Conservation (phyloP, 176 grass and related monocot genomes). For the Elaeis guineensis region DNA sequence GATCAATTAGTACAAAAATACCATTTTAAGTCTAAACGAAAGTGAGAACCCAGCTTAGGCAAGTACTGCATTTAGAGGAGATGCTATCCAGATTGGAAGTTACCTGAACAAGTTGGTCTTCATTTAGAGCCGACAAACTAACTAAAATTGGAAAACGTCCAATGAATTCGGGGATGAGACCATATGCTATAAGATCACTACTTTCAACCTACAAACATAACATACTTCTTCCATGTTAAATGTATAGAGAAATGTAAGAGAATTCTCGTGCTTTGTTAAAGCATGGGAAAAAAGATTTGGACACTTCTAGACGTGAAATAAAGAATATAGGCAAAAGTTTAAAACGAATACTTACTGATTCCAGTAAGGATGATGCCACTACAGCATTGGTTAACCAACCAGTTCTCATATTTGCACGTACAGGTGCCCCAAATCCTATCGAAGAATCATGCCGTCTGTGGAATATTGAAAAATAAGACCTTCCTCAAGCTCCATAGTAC, state of each 20-base stretch:
- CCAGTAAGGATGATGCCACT: slow-evolving; percentile 76
- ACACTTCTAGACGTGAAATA: neutral
- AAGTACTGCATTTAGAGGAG: too few species aligned
- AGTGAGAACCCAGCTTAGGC: too few species aligned
- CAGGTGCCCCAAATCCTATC: slow-evolving; percentile 94
- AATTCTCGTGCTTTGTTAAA: neutral
- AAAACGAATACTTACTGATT: slow-evolving; percentile 52
- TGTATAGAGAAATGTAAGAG: neutral
- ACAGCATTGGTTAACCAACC: slow-evolving; percentile 48
- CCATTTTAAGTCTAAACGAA: too few species aligned
- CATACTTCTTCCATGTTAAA: slow-evolving; percentile 11
- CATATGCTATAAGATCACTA: slow-evolving; percentile 72
- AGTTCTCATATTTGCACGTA: slow-evolving; percentile 81
- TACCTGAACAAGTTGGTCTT: slow-evolving; percentile 98
- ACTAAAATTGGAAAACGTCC: slow-evolving; percentile 88
- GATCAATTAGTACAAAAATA: too few species aligned
- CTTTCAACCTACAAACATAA: slow-evolving; percentile 76
- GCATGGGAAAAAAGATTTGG: too few species aligned
- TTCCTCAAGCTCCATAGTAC: slow-evolving; percentile 13
- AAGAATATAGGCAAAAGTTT: neutral
- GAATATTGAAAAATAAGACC: slow-evolving; percentile 31
- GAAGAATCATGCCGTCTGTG: slow-evolving; percentile 94
- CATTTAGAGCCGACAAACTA: slow-evolving; percentile 71
- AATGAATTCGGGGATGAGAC: slow-evolving; percentile 93
- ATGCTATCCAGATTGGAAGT: neutral